phyloP scores from a whole-genome alignment of 768 basidiomycete genomes.

The Xerocomellus amylosporus region DNA sequence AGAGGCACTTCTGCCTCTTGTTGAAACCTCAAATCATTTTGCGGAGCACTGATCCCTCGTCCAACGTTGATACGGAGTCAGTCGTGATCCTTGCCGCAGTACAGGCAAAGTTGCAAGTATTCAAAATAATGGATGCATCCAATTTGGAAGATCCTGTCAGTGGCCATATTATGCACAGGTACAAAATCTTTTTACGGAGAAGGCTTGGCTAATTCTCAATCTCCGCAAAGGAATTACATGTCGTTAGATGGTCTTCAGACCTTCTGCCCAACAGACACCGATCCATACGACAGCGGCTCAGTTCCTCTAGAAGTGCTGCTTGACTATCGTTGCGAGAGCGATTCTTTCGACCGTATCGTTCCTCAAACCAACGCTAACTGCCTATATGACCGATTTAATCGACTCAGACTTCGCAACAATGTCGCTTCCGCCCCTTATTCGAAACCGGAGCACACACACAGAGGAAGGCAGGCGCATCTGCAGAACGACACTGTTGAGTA shows the following conservation, averaged over 20 bases:
- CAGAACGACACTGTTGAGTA: conserved; percentile 59
- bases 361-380: conserved; percentile 84
- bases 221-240: conserved; percentile 62
- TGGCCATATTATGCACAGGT: conserved; percentile 85
- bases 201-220: conserved; percentile 1
- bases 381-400: conserved; percentile 94
- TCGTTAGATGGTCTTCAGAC: conserved; percentile 80
- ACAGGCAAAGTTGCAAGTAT: conserved; percentile 75
- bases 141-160: conserved; percentile 81
- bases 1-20: conserved; percentile 80
- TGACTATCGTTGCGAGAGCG: conserved; percentile 78
- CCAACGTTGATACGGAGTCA: conserved; percentile 40
- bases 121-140: conserved; percentile 74
- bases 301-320: conserved; percentile 91
- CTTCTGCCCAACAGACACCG: conserved; percentile 65
- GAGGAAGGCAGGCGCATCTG: conserved; percentile 43
- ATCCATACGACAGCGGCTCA: conserved; percentile 45
- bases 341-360: conserved; percentile 84
- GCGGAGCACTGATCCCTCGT: conserved; percentile 48
- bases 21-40: conserved; percentile 89
- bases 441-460: conserved; percentile 36
- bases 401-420: conserved; percentile 75
- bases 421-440: conserved; percentile 50
- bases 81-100: conserved; percentile 75
- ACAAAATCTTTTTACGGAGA: conserved; percentile 7